Evolutionary conservation across 2,329 filamentous ascomycete species (phyloP).

Genomic region (Lecanoromycetidae sp.): DNA sequence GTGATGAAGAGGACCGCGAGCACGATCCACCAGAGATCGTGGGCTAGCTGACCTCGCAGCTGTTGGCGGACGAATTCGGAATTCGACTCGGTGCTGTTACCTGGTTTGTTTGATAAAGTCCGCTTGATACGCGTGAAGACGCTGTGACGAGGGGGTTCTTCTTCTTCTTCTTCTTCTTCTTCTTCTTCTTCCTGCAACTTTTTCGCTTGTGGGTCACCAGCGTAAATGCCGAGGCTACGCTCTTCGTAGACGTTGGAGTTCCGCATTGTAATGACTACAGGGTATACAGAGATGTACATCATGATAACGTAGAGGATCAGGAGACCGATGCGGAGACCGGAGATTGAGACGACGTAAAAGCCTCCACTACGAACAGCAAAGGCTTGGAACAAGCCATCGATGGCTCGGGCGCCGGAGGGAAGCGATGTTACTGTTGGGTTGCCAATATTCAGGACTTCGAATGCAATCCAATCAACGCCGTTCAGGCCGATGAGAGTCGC

Average conservation of each 20-base stretch:
- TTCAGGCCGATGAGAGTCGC: constrained; percentile 42
- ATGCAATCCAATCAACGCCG: constrained; percentile 40
- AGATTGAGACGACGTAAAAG: constrained; percentile 38
- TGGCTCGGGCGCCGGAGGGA: constrained; percentile 34
- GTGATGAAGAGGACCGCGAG: constrained; percentile 48
- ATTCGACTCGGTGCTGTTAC: constrained; percentile 6
- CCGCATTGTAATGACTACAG: constrained; percentile 50
- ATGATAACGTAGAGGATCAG: constrained; percentile 49
- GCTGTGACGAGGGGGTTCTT: background rate
- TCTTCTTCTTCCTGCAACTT: too few relatives aligned
- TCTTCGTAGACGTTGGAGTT: constrained; percentile 52
- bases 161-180: background rate
- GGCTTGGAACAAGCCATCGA: constrained; percentile 50
- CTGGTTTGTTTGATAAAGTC: constrained; percentile 7
- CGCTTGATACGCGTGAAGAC: constrained; percentile 13
- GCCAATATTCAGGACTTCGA: constrained; percentile 35
- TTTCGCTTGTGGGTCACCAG: constrained; percentile 25
- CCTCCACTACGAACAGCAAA: constrained; percentile 38
- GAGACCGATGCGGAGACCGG: constrained; percentile 39
- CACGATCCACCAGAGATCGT: constrained; percentile 56
- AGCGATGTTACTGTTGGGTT: constrained; percentile 1
- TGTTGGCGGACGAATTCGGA: constrained; percentile 18
- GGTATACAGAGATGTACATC: constrained; percentile 55
- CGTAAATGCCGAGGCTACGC: constrained; percentile 47
- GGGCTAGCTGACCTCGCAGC: constrained; percentile 51